Evolutionary conservation across 345 rosid species (phyloP).

Genomic region (Populus alba): DNA sequence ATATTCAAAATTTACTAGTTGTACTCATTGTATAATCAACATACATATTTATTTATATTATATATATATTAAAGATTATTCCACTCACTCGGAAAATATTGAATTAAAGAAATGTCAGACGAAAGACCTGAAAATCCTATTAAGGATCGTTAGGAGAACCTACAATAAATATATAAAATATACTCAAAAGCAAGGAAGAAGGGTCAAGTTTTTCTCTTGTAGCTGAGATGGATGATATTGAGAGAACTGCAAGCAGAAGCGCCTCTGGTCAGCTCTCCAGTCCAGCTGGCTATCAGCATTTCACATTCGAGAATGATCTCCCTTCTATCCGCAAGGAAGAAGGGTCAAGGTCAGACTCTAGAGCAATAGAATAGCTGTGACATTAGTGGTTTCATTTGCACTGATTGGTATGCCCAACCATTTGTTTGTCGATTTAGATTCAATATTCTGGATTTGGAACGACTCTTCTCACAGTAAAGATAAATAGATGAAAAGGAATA

Average conservation of each 20-base stretch:
- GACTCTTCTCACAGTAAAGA: constrained; percentile 31
- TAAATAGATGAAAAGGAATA: constrained; percentile 1
- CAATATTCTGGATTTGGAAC: constrained; percentile 18
- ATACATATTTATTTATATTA: no score
- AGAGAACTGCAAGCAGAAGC: constrained; percentile 58
- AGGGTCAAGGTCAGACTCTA: constrained; percentile 26
- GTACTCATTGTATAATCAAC: no score
- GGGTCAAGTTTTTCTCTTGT: constrained; percentile 48
- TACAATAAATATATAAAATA: no score
- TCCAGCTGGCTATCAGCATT: constrained; percentile 56
- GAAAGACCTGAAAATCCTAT: no score
- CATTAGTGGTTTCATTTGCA: constrained; percentile 2
- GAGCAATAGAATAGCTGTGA: constrained; percentile 19
- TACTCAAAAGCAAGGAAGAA: constrained; percentile 29
- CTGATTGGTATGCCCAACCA: not conserved
- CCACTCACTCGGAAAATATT: no score
- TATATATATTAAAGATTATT: no score
- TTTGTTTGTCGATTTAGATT: constrained; percentile 1
- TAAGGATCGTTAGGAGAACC: no score
- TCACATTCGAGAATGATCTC: constrained; percentile 26
- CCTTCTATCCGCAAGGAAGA: constrained; percentile 29
- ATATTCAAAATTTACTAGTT: no score
- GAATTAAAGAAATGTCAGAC: no score
- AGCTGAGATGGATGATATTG: constrained; percentile 67
- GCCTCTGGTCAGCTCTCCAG: constrained; percentile 68